Percentiles rank a stretch among this genome's conserved stretches.
phyloP scores from a whole-genome alignment of 129 eudicot species.

The carrot (Daucus carota) region DH1_v3.0 NC_030382.2:29539501-29540000 shows the following conservation, averaged over 20 bases:
- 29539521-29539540: constrained; percentile 76
- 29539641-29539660: constrained; percentile 54
- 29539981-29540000: constrained; percentile 78
- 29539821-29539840: constrained; percentile 95
- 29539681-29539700: constrained; percentile 61
- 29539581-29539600: constrained; percentile 72
- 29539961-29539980: constrained; percentile 88
- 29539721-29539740: constrained; percentile 88
- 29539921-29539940: constrained; percentile 63
- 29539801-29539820: constrained; percentile 82
- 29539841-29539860: constrained; percentile 70
- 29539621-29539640: constrained; percentile 62
- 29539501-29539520: constrained; percentile 52
- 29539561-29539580: constrained; percentile 87
- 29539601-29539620: constrained; percentile 75
- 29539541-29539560: constrained; percentile 73
- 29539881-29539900: constrained; percentile 60
- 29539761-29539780: constrained; percentile 83
- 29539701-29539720: constrained; percentile 69
- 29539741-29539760: constrained; percentile 95
- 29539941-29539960: constrained; percentile 72
- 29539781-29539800: constrained; percentile 65
- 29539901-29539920: constrained; percentile 43
- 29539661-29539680: constrained; percentile 55
- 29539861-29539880: constrained; percentile 78